Evolutionary conservation across 2,329 filamentous ascomycete species (phyloP).

Genomic region (Trichoderma oligosporum): DNA sequence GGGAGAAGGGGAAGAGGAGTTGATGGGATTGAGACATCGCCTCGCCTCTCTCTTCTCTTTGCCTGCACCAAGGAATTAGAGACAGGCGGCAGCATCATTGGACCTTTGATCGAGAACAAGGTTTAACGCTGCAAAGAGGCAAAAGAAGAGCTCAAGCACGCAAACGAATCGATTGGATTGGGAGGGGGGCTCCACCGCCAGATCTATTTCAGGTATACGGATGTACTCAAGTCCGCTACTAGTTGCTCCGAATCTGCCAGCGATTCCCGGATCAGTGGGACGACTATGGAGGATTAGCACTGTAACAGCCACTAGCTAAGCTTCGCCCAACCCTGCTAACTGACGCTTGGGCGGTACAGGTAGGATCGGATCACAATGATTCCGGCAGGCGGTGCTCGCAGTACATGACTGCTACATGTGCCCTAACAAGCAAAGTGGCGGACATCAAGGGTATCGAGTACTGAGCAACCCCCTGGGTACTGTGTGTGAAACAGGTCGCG

Average conservation of each 20-base stretch:
- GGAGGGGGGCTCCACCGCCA: conserved; percentile 3
- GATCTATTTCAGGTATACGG: conserved; percentile 20
- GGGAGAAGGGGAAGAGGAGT: no score
- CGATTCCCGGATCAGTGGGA: not conserved
- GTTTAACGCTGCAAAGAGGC: conserved; percentile 7
- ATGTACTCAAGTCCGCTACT: conserved; percentile 15
- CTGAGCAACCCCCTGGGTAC: not conserved
- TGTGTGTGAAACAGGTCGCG: not conserved
- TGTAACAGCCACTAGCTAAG: not conserved
- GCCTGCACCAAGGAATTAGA: no score
- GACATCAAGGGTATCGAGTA: no score
- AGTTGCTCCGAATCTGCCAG: not conserved
- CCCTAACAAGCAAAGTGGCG: conserved; percentile 1
- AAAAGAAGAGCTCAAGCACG: not conserved
- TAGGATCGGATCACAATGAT: not conserved
- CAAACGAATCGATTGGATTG: not conserved
- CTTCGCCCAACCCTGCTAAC: not conserved
- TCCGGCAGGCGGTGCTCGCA: conserved; percentile 2
- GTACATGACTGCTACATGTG: conserved; percentile 4
- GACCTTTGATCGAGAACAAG: not conserved
- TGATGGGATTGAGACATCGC: no score
- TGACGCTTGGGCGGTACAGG: not conserved
- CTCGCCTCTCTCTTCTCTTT: not conserved
- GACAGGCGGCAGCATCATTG: no score
- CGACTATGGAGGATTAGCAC: not conserved